A percentile compares a stretch with the other conserved stretches of the same genome.
These are phyloP conservation scores for Colletotrichum siamense DNA, from an alignment of 2,329 filamentous ascomycete species.

Conservation along the genomic window DNA sequence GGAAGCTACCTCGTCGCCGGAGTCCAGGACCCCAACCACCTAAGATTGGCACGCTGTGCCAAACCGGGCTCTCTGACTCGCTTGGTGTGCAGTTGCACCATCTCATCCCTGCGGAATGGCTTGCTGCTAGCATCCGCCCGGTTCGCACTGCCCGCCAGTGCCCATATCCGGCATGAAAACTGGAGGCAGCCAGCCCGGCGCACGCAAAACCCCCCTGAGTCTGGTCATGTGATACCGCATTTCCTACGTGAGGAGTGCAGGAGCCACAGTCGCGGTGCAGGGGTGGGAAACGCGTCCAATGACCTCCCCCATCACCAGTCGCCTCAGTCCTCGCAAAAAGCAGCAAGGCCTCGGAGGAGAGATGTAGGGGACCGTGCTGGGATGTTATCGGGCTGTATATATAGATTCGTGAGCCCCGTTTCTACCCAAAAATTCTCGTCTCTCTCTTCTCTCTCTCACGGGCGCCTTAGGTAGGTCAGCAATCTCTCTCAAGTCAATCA, in stretches of 20 bases:
- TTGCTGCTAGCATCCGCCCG: conserved; percentile 3
- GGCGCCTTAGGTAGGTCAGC: conserved; percentile 38
- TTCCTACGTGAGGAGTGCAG: not conserved
- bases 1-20: not conserved
- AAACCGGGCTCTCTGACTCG: not conserved
- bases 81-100: not conserved
- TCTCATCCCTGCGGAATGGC: conserved; percentile 17
- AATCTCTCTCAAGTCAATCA: not conserved
- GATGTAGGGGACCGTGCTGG: conserved; percentile 14
- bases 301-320: conserved; percentile 14
- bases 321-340: conserved; percentile 1
- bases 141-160: conserved; percentile 6
- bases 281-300: conserved; percentile 18
- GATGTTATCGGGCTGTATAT: conserved; percentile 16
- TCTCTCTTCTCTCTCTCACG: conserved; percentile 18
- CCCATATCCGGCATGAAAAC: not conserved
- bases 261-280: not conserved
- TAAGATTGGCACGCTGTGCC: not conserved
- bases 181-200: conserved; percentile 1
- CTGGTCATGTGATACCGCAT: conserved; percentile 12
- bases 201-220: not conserved
- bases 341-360: conserved; percentile 9
- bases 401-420: conserved; percentile 15
- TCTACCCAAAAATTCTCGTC: conserved; percentile 18
- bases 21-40: not conserved